A percentile compares a stretch with the other conserved stretches of the same genome.
These are phyloP conservation scores for Rhodotorula diobovata DNA, from an alignment of 768 basidiomycete species.

Conservation along the genomic window DNA sequence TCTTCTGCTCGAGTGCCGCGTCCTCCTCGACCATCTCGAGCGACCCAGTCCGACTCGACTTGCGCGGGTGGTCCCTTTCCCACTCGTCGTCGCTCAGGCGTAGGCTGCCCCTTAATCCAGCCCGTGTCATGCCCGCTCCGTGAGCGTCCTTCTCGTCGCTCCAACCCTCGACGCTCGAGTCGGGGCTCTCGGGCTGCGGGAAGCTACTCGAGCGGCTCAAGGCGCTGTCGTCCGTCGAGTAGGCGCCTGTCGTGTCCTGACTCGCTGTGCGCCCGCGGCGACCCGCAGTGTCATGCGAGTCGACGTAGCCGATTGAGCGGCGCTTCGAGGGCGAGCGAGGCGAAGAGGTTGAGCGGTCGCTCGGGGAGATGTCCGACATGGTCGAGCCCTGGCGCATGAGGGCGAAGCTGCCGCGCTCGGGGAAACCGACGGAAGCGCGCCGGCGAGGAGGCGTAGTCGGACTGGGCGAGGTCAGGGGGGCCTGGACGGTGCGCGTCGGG, in stretches of 20 bases:
- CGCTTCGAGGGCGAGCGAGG: background rate
- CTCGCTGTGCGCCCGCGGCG: slow-evolving; percentile 1
- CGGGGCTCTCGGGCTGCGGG: slow-evolving; percentile 8
- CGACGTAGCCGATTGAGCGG: background rate
- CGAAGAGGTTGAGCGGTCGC: background rate
- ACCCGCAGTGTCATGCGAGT: background rate
- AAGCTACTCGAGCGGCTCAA: background rate
- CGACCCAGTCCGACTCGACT: background rate
- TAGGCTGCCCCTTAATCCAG: background rate
- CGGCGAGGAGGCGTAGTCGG: background rate
- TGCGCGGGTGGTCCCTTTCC: slow-evolving; percentile 12
- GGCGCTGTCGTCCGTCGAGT: slow-evolving; percentile 1
- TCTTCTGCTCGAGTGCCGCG: background rate
- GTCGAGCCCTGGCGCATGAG: background rate
- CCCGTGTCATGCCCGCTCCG: no score
- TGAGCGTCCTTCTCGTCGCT: slow-evolving; percentile 1
- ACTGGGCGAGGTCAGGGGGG: background rate
- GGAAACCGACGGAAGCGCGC: background rate
- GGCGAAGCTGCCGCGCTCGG: background rate
- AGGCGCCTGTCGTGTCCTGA: slow-evolving; percentile 10
- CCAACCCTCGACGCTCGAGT: slow-evolving; percentile 28
- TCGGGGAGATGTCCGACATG: background rate
- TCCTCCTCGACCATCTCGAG: slow-evolving; percentile 4
- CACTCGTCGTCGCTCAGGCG: slow-evolving; percentile 15
- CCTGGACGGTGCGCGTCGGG: slow-evolving; percentile 18